Conservation (phyloP, 306 rosid genomes). For the Glycine latifolia region DNA sequence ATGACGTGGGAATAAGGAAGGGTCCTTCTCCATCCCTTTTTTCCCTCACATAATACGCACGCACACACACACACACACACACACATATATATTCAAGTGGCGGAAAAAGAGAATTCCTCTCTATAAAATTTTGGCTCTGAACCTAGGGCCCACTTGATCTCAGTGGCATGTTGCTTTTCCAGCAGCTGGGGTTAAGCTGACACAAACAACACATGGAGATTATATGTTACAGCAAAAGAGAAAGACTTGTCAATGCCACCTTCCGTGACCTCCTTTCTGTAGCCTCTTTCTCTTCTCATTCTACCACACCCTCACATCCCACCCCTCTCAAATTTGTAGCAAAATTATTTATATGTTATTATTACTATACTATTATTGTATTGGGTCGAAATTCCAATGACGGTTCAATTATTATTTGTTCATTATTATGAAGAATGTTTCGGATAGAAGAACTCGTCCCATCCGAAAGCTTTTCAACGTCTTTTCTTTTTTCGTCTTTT, state of each 20-base stretch:
- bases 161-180: too few relatives aligned
- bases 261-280: constrained; percentile 30
- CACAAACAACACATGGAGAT: constrained; percentile 28
- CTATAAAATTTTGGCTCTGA: too few relatives aligned
- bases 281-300: too few relatives aligned
- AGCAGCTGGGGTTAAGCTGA: too few relatives aligned
- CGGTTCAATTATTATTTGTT: constrained; percentile 33
- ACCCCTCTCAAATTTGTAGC: too few relatives aligned
- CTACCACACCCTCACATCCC: too few relatives aligned
- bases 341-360: too few relatives aligned
- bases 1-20: constrained; percentile 35
- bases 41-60: not conserved
- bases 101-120: too few relatives aligned
- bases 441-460: not conserved
- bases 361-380: not conserved
- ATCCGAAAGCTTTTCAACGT: constrained; percentile 5
- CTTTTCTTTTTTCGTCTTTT: not conserved
- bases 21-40: not conserved
- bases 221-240: constrained; percentile 46
- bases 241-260: constrained; percentile 51
- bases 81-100: too few relatives aligned
- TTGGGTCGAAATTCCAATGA: not conserved
- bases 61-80: too few relatives aligned
- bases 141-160: too few relatives aligned
- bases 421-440: constrained; percentile 41